Evolutionary conservation across 306 rosid species (phyloP).

Genomic region (Malus domestica): DNA sequence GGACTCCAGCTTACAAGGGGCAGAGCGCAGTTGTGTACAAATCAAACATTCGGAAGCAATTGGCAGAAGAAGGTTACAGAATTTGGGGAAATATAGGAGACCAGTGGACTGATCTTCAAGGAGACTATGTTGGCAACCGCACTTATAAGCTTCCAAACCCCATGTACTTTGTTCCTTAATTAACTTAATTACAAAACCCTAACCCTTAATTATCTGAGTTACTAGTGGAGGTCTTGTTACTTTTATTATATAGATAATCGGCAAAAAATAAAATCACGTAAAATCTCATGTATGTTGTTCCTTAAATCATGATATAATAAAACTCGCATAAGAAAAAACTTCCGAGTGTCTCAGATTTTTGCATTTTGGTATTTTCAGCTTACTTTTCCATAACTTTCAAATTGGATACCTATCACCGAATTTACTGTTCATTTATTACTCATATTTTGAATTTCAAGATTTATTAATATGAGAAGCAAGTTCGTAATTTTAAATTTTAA

Average conservation of each 20-base stretch:
- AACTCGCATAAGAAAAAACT: no score
- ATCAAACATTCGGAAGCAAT: slow-evolving; percentile 45
- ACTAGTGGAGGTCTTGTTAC: no score
- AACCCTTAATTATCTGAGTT: neutral
- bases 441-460: no score
- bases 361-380: no score
- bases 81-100: slow-evolving; percentile 94
- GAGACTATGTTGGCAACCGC: slow-evolving; percentile 56
- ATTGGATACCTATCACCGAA: neutral
- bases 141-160: slow-evolving; percentile 89
- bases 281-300: no score
- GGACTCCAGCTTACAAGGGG: slow-evolving; percentile 47
- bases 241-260: no score
- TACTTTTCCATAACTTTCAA: no score
- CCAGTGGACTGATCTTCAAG: slow-evolving; percentile 91
- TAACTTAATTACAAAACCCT: neutral
- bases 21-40: slow-evolving; percentile 53
- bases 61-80: slow-evolving; percentile 57
- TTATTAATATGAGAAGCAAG: no score
- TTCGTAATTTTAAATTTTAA: no score
- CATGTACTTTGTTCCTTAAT: slow-evolving; percentile 71
- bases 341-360: no score
- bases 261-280: no score
- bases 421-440: neutral
- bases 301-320: no score